Base-by-base conservation (phyloP, 345 rosid species). In the Salix koriyanagi region DNA sequence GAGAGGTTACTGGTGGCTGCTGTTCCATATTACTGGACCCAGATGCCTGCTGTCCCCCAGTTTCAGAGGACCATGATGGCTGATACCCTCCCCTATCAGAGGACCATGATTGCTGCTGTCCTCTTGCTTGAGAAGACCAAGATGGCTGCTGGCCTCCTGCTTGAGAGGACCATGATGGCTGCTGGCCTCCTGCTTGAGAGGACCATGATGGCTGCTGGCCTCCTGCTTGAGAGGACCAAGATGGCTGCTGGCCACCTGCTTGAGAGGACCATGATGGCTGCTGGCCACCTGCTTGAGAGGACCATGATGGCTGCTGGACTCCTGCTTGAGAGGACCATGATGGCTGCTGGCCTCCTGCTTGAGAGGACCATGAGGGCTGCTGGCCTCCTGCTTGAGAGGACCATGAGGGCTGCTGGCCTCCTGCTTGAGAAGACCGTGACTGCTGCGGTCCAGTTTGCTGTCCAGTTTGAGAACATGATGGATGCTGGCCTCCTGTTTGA, bases 161-260 rank as follows among this genome's bases (percentile, higher is more conserved):
- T 36, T 77, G 69, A 70, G 76, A 65, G 7, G 77, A 69, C 65
- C 77, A 64, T 21, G 82, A 75, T 18, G 75, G 69, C 2, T 74
- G 78, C 11, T 41, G 73, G 15, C 80, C 80, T 67, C 28, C 54
- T 14, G 4, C 39, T 36, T 65, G 67, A 26, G 67, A 18, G 7
- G 56, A 48, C 65, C 52, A 41, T 2, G 76, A 39, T 37, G 58
- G 34, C 36, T 67, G 79, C 21, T 54, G 73, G 10, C 77, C 76
- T 72, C 25, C 69, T 1, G 30, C 13, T 5, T 42, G 72, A 67
- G 72, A 26, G 32, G 73, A 68, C 7, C 23, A 4, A 4, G 72
- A 67, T 13, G 69, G 46, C n/a, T 72, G 42, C 14, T 70, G 80
- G 3, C 65, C 80, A 5, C 48, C 54, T 4, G 44, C 66, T 39